Conservation (phyloP, 2,329 filamentous ascomycete species). For the Pestalotiopsis sp. region DNA sequence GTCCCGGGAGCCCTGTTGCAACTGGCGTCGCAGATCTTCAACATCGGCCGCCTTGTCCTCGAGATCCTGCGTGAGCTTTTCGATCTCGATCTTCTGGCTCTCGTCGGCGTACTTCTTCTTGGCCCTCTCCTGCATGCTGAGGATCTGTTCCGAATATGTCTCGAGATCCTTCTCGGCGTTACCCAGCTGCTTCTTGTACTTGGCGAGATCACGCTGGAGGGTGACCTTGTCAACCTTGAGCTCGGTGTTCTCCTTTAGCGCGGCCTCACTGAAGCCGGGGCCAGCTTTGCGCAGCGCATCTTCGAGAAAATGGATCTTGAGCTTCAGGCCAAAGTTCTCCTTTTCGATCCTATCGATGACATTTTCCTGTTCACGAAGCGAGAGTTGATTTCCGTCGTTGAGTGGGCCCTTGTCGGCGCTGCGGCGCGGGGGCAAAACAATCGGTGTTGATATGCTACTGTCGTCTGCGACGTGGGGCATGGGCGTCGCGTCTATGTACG, state of each 20-base stretch:
- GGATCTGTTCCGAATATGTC: constrained; percentile 77
- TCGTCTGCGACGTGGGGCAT: constrained; percentile 77
- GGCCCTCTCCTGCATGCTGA: constrained; percentile 80
- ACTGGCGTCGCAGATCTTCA: constrained; percentile 61
- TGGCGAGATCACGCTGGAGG: constrained; percentile 83
- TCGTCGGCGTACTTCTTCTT: constrained; percentile 77
- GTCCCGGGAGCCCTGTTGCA: constrained; percentile 60
- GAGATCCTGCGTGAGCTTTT: constrained; percentile 58
- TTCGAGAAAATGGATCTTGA: constrained; percentile 96
- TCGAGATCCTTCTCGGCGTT: constrained; percentile 87
- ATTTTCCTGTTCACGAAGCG: constrained; percentile 91
- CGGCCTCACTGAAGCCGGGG: constrained; percentile 85
- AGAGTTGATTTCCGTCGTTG: constrained; percentile 87
- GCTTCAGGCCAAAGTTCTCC: constrained; percentile 95
- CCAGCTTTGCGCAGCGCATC: constrained; percentile 86
- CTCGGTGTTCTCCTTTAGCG: constrained; percentile 92
- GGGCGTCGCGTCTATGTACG: constrained; percentile 71
- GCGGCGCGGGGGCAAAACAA: constrained; percentile 69
- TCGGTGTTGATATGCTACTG: constrained; percentile 81
- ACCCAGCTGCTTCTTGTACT: constrained; percentile 82
- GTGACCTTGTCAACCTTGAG: constrained; percentile 90
- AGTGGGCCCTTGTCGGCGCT: constrained; percentile 68
- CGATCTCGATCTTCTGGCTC: constrained; percentile 63
- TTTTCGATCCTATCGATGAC: constrained; percentile 97
- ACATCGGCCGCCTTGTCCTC: constrained; percentile 64